These are phyloP conservation scores for Didymella pomorum DNA, from an alignment of 2,329 filamentous ascomycete species.

Conservation along the genomic window DNA sequence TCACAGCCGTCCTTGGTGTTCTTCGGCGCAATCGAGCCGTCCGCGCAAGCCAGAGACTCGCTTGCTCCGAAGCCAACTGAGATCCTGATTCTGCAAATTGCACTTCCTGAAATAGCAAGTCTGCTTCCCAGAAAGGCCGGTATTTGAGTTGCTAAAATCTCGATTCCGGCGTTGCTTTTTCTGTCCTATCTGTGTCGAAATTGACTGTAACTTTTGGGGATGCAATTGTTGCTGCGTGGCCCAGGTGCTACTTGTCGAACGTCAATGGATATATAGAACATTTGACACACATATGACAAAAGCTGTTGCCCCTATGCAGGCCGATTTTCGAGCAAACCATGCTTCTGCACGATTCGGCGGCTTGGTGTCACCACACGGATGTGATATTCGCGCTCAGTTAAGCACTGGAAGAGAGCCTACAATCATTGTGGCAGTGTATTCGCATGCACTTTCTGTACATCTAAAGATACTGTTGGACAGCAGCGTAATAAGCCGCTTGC, in stretches of 20 bases:
- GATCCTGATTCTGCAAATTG: conserved; percentile 6
- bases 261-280: neutral
- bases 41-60: conserved; percentile 8
- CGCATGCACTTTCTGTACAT: neutral
- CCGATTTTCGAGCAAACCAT: neutral
- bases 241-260: conserved; percentile 7
- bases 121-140: too few species aligned
- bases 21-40: conserved; percentile 2
- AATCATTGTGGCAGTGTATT: neutral
- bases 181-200: neutral
- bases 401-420: neutral
- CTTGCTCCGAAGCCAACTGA: conserved; percentile 1
- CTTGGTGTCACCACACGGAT: neutral
- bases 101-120: neutral
- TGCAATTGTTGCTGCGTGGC: neutral
- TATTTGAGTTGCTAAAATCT: neutral
- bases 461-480: too few species aligned
- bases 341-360: neutral
- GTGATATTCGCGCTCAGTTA: neutral
- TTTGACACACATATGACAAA: neutral
- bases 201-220: too few species aligned
- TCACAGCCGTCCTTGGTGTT: neutral
- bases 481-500: neutral
- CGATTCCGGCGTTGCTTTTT: neutral
- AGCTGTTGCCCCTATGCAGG: conserved; percentile 1